Conservation (phyloP, 2,329 filamentous ascomycete species). For the Ceratocystis alfenasii region DNA sequence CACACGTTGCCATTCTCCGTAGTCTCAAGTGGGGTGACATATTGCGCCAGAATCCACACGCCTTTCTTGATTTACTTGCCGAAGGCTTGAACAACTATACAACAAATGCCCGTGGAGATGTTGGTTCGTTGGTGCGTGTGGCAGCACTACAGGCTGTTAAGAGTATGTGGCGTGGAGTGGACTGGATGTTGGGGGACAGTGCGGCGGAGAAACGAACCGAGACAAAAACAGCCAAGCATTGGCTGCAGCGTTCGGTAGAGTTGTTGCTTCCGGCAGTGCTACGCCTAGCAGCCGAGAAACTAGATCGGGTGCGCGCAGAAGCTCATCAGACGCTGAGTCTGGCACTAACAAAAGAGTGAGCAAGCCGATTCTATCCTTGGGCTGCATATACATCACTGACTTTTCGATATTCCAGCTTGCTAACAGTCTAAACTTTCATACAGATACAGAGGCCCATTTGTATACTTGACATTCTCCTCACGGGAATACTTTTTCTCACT, state of each 20-base stretch:
- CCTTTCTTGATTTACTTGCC: slow-evolving; percentile 37
- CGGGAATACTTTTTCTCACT: slow-evolving; percentile 46
- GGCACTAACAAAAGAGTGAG: slow-evolving; percentile 37
- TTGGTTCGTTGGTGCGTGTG: slow-evolving; percentile 74
- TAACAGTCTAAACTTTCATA: slow-evolving; percentile 24
- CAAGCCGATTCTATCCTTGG: slow-evolving; percentile 15
- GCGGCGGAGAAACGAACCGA: slow-evolving; percentile 10
- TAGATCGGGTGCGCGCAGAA: slow-evolving; percentile 69
- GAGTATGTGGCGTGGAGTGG: slow-evolving; percentile 39
- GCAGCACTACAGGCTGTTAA: slow-evolving; percentile 68
- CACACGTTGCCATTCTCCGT: slow-evolving; percentile 43
- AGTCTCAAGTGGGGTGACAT: slow-evolving; percentile 40
- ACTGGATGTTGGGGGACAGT: slow-evolving; percentile 26
- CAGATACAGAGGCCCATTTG: slow-evolving; percentile 32
- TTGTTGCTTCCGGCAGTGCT: slow-evolving; percentile 41
- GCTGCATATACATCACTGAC: not conserved
- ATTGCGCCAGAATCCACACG: slow-evolving; percentile 32
- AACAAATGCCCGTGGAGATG: slow-evolving; percentile 74
- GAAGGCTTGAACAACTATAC: slow-evolving; percentile 78
- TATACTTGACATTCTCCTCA: slow-evolving; percentile 43
- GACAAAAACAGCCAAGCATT: slow-evolving; percentile 13
- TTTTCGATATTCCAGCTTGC: slow-evolving; percentile 11
- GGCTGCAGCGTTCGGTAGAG: slow-evolving; percentile 28
- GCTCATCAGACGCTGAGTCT: slow-evolving; percentile 45
- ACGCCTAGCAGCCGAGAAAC: slow-evolving; percentile 72